Conservation (phyloP, 495 filamentous ascomycete species). For the Penicillium verhagenii region DNA sequence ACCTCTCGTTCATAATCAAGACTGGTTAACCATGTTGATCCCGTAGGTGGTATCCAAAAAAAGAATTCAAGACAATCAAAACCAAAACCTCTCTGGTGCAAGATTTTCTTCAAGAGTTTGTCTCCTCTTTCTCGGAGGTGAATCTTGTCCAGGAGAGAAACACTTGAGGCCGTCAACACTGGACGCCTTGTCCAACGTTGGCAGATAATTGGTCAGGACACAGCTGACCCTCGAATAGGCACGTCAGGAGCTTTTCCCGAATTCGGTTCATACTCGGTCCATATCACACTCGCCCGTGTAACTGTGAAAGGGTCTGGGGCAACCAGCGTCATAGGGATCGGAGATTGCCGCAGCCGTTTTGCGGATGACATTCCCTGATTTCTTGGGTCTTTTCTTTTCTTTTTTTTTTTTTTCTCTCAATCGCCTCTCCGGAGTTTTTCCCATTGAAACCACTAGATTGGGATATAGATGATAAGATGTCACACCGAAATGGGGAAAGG, state of each 20-base stretch:
- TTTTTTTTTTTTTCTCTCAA: too few relatives aligned
- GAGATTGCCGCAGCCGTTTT: conserved; percentile 20
- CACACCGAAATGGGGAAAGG: conserved; percentile 7
- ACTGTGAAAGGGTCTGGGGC: conserved; percentile 7
- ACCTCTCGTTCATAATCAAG: not conserved
- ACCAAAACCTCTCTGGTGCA: too few relatives aligned
- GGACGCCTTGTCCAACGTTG: conserved; percentile 26
- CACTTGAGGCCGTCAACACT: not conserved
- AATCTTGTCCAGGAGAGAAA: not conserved
- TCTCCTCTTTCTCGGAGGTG: conserved; percentile 9
- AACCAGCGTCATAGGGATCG: conserved; percentile 11
- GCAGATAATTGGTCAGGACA: not conserved
- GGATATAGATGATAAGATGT: conserved; percentile 3
- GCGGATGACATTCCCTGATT: too few relatives aligned
- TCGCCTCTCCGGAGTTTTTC: not conserved
- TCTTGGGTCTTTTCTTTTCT: too few relatives aligned
- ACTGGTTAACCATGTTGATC: conserved; percentile 8
- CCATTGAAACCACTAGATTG: not conserved
- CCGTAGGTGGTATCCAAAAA: conserved; percentile 3
- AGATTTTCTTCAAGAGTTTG: too few relatives aligned
- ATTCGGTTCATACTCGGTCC: conserved; percentile 21
- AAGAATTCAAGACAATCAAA: too few relatives aligned
- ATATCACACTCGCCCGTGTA: conserved; percentile 26
- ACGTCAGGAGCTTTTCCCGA: conserved; percentile 16
- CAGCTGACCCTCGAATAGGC: conserved; percentile 11